Evolutionary conservation across 1,139 yeast genomes (phyloP).

Genomic region (Tardiomyces blankii): DNA sequence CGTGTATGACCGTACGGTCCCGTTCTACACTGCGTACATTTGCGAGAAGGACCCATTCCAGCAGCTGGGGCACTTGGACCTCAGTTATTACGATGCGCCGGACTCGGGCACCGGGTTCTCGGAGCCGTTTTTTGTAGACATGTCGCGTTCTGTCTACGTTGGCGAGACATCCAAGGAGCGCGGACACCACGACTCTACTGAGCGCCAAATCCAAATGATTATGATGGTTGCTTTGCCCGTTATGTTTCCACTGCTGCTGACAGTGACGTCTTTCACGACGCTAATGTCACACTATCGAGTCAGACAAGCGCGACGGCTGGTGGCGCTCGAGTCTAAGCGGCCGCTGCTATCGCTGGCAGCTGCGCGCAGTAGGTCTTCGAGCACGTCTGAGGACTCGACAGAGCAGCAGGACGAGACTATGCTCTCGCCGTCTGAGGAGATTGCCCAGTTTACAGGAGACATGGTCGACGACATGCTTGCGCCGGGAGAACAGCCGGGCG

Average conservation of each 20-base stretch:
- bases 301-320: conserved; percentile 6
- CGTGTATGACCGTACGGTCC: conserved; percentile 59
- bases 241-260: conserved; percentile 15
- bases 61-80: conserved; percentile 14
- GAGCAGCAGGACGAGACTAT: not conserved
- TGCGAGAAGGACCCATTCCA: conserved; percentile 38
- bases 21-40: conserved; percentile 42
- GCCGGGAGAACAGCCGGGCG: conserved; percentile 1
- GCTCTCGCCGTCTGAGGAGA: conserved; percentile 4
- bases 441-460: conserved; percentile 14
- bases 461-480: conserved; percentile 12
- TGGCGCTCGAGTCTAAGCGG: conserved; percentile 1
- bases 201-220: conserved; percentile 11
- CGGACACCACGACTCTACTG: conserved; percentile 7
- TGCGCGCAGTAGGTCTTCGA: not conserved
- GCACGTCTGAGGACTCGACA: not conserved
- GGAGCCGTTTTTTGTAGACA: conserved; percentile 18
- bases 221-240: conserved; percentile 13
- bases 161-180: conserved; percentile 4
- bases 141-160: conserved; percentile 13
- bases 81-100: conserved; percentile 8
- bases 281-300: conserved; percentile 15
- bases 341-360: not conserved
- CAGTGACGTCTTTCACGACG: conserved; percentile 14
- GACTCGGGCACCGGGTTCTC: conserved; percentile 5